Conservation (phyloP, 2,329 filamentous ascomycete genomes). For the Nannizziopsis arthrosporioides region DNA sequence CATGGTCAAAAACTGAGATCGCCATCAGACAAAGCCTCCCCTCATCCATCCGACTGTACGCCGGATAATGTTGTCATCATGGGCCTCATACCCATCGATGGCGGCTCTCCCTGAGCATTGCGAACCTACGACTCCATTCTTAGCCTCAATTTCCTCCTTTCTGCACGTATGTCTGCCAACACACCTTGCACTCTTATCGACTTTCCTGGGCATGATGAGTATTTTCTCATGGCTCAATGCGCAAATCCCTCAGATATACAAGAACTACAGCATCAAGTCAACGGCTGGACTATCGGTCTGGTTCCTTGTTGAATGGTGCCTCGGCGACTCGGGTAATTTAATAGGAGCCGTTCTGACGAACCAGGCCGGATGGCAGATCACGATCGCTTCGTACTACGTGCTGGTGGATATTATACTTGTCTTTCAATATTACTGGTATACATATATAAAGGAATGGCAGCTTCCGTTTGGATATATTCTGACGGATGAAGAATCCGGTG, state of each 20-base stretch:
- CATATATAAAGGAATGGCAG: conserved; percentile 42
- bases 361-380: conserved; percentile 55
- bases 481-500: conserved; percentile 17
- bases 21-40: background rate
- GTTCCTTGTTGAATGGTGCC: conserved; percentile 55
- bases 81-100: conserved; percentile 20
- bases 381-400: conserved; percentile 55
- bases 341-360: conserved; percentile 51
- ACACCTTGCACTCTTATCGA: conserved; percentile 50
- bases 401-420: conserved; percentile 53
- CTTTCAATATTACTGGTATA: conserved; percentile 56
- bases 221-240: conserved; percentile 59
- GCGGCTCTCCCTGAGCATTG: conserved; percentile 46
- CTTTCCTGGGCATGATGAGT: conserved; percentile 48
- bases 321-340: conserved; percentile 53
- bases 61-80: conserved; percentile 23
- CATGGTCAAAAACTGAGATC: background rate
- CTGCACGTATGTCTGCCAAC: conserved; percentile 54
- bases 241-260: conserved; percentile 57
- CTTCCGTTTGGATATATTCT: conserved; percentile 23
- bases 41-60: no score
- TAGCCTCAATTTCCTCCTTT: conserved; percentile 45
- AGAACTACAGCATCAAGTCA: conserved; percentile 53
- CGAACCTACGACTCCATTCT: conserved; percentile 47
- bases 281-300: conserved; percentile 54